Conservation (phyloP, 129 eudicot genomes). For the Saposhnikovia divaricata region DNA sequence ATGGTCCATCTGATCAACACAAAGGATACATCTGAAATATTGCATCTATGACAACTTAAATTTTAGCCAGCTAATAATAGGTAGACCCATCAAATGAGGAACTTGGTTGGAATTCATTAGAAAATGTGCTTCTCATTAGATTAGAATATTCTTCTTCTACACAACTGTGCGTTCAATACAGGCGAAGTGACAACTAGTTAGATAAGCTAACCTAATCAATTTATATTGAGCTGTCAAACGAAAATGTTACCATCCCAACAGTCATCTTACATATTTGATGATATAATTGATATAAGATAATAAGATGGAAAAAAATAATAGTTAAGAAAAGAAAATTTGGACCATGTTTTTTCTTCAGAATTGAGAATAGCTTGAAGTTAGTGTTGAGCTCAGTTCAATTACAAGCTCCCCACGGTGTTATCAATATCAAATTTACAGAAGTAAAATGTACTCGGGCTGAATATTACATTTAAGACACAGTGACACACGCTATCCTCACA, state of each 20-base stretch:
- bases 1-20: not conserved
- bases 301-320: not conserved
- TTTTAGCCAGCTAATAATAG: not conserved
- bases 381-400: not conserved
- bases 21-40: not conserved
- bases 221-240: not conserved
- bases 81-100: not conserved
- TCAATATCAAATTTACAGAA: not conserved
- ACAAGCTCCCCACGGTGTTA: not conserved
- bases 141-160: not conserved
- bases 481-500: not conserved
- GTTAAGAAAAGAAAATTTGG: not conserved
- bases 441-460: not conserved
- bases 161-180: not conserved
- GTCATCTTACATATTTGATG: not conserved
- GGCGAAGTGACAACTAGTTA: not conserved
- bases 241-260: not conserved
- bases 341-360: not conserved
- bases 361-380: not conserved
- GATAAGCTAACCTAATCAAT: not conserved
- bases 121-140: not conserved
- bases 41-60: not conserved
- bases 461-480: not conserved
- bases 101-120: not conserved
- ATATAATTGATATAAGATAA: not conserved